Base-by-base conservation (phyloP, 73 alveolate genomes). In the Paramecium tetraurelia region DNA sequence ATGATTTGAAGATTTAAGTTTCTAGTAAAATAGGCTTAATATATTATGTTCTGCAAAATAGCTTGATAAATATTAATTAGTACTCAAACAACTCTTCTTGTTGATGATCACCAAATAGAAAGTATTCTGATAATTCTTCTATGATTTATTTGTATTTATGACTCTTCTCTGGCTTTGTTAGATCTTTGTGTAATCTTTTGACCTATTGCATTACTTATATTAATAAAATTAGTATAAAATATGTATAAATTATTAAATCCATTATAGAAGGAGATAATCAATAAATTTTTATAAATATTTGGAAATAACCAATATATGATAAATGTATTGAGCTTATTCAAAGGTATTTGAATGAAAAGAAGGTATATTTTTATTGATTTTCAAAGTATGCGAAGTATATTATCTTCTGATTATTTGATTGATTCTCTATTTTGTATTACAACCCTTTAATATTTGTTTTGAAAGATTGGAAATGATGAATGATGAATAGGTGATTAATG, bases 1-100 rank as follows among this genome's bases (percentile, higher is more conserved):
- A 22, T 10, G 84, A 27, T 27, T 33, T 12, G 84, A 22, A 14
- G 41, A 3, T 27, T 63, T 63, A 11, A 63, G 41, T 63, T 63
- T 63, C 46, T 63, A 12, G 27, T 63, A 63, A 33, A 63, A 63
- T 33, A 63, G 14, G 84, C 10, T 27, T 63, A 63, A 63, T 12
- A 63, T 63, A 63, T 63, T 63, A 1, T 63, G 41, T 63, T 63
- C 84, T 63, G 84, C 84, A 27, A 63, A 63, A 63, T 63, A 63
- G 29, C 84, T 63, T 4, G 6, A 53, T 16, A 18, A 53, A 22
- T 63, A 31, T 31, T 63, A 2, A 31, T 9, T 22, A 20, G 29
- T 63, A 63, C 84, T 63, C 84, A 24, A 63, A 63, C 6, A 63
- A 0, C 12, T 63, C 84, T n/a, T 63, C 84, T 31, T 63, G 0